Evolutionary conservation across 495 filamentous ascomycete genomes (phyloP), one percentile per base, ranked within the genome.

Genomic region (Penicillium riverlandense): DNA sequence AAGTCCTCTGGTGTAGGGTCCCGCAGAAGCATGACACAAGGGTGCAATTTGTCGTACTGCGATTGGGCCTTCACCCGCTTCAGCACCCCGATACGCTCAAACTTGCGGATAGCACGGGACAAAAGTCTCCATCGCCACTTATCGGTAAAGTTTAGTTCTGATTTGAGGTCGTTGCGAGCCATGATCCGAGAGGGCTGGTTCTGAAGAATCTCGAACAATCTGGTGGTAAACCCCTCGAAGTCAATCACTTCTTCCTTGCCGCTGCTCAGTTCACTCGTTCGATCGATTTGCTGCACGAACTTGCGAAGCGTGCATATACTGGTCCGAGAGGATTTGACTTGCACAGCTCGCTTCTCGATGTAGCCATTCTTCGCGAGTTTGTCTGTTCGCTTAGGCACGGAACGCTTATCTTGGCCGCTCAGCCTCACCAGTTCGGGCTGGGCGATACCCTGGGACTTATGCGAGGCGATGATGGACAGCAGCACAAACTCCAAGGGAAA

Each of bases 391-490:
- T 79, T 79, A 10, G 90, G 88, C 6, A 95, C 78, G 2, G 90
- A 96, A 35, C 88, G 77, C 57, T 94, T 94, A 60, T 96, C 88
- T 63, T 96, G 90, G 13, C 84, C 82, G 47, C 86, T 88, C 8
- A 85, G 57, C 29, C 67, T 75, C 14, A 82, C 78, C n/a, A 96
- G 69, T 13, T 90, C 82, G 7, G 83, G 79, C 63, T 96, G 91
- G 1, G 83, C 64, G 33, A 96, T 85, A 11, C 90, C 90, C 14
- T 78, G 64, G 30, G 74, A 68, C 43, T 83, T 78, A 43, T 68
- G 71, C 3, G 82, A 77, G n/a, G 84, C 89, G 53, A 96, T 90
- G 34, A 90, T 83, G 8, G 85, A 83, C 10, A 96, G 72, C 12
- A 84, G 74, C 13, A 73, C 72, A 65, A 92, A 95, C 62, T 90